Evolutionary conservation across 2,329 filamentous ascomycete species (phyloP), one percentile per base, ranked within the genome.

Genomic region (Dactylonectria macrodidyma): DNA sequence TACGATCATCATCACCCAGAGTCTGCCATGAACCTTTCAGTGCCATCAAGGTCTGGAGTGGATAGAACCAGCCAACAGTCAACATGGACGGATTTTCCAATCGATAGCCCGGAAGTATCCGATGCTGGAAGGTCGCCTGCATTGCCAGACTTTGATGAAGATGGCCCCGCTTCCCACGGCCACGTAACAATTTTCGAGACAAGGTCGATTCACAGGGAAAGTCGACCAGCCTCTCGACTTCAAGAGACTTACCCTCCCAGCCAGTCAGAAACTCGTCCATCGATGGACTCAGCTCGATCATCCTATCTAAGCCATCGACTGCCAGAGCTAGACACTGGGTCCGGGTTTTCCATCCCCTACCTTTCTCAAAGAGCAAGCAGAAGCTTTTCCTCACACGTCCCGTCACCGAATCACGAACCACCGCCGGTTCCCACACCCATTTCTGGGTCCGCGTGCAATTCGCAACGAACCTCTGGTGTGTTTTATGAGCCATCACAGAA

Each of bases 61-160:
- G 76, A 89, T 66, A 83, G 88, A 44, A 78, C 80, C 22, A 90
- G 88, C 69, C 86, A 88, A 56, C 84, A 86, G 61, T 89, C 88
- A 2, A 81, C 84, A n/a, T 90, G 88, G 88, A 90, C 88, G 30
- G 88, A 90, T 73, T 86, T 87, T 67, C 89, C 88, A 0, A 80
- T 90, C 10, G 87, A 87, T 16, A 89, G 86, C 65, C 83, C 81
- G 22, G 85, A 87, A 66, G 71, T 70, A n/a, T 79, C 80, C 12
- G 78, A 79, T 47, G 68, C 60, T 10, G 69, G 72, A 16, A 74
- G 71, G 54, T 79, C 79, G 8, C 75, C 79, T 16, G 76, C 71
- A 30, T 69, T 78, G 60, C 76, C 75, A n/a, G 73, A 72, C 34
- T 59, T 68, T 24, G 71, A 74, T 22, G 68, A 75, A 44, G 68